Conservation (phyloP, 2,329 filamentous ascomycete genomes). For the Cercospora sojina region DNA sequence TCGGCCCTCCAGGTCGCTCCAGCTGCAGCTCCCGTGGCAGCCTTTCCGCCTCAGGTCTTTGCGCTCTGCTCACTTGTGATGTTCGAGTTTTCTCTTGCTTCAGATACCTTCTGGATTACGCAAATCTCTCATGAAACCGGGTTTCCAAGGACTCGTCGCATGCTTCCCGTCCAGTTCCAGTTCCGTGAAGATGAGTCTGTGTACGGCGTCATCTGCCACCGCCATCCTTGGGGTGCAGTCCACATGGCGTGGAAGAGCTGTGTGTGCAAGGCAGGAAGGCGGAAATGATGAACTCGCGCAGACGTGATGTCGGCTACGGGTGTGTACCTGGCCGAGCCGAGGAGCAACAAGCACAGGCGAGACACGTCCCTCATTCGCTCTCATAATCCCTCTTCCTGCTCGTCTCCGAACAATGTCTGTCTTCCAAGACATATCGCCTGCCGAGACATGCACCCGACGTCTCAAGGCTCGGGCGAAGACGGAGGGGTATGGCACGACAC, state of each 20-base stretch:
- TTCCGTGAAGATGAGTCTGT: no score
- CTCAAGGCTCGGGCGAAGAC: background rate
- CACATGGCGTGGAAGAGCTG: background rate
- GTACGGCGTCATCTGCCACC: no score
- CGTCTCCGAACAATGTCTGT: background rate
- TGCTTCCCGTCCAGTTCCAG: no score
- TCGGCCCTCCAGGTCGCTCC: no score
- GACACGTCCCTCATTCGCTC: background rate
- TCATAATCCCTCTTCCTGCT: background rate
- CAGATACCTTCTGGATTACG: no score
- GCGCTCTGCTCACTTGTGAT: no score
- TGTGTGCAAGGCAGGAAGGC: background rate
- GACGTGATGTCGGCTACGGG: background rate
- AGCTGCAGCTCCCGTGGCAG: no score
- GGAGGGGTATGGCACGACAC: background rate
- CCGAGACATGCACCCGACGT: background rate
- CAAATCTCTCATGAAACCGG: no score
- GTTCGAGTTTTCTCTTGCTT: no score
- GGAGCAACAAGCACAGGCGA: background rate
- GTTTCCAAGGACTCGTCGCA: no score
- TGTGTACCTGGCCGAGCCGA: background rate
- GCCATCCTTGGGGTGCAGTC: no score
- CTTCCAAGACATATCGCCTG: background rate
- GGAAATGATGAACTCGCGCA: background rate
- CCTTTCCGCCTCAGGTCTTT: no score